Conservation (phyloP, 139 green algal genomes). For the Picocystis salinarum region DNA sequence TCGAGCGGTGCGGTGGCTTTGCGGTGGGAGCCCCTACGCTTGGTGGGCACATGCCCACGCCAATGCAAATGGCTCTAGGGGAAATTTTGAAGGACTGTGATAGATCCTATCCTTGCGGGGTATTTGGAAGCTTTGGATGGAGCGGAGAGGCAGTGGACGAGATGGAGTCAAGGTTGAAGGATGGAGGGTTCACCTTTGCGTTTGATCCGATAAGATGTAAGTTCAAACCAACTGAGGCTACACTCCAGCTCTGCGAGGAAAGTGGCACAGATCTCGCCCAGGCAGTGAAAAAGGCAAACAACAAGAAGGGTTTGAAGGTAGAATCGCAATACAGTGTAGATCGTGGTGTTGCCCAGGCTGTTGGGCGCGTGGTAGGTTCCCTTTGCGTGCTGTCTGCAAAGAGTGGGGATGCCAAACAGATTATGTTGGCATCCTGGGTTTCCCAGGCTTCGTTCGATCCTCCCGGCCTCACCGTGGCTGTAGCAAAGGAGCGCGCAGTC, state of each 20-base stretch:
- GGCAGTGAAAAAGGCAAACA: conserved; percentile 31
- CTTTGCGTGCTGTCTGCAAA: conserved; percentile 67
- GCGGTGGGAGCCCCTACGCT: conserved; percentile 81
- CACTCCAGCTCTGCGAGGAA: conserved; percentile 66
- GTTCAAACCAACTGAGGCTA: conserved; percentile 36
- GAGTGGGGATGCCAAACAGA: conserved; percentile 51
- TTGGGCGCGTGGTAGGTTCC: conserved; percentile 72
- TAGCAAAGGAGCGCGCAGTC: conserved; percentile 83
- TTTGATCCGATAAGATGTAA: conserved; percentile 83
- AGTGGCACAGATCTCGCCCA: conserved; percentile 66
- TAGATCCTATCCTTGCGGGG: conserved; percentile 58
- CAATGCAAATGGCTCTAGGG: conserved; percentile 61
- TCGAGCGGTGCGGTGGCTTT: conserved; percentile 54
- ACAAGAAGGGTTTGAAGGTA: conserved; percentile 17
- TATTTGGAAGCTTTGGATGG: conserved; percentile 95
- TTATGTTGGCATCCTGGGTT: conserved; percentile 87
- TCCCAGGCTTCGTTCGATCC: conserved; percentile 73
- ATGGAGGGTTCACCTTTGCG: conserved; percentile 71
- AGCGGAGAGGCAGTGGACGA: conserved; percentile 63
- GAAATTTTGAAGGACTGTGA: conserved; percentile 42
- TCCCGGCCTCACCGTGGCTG: conserved; percentile 70
- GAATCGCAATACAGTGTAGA: too few relatives aligned
- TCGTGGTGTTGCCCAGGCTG: conserved; percentile 50
- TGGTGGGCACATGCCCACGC: conserved; percentile 89
- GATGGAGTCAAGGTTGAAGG: conserved; percentile 30